A percentile compares a stretch with the other conserved stretches of the same genome.
These are phyloP conservation scores for Chaetomiaceae sp. DNA, from an alignment of 2,329 filamentous ascomycete genomes.

Conservation along the genomic window DNA sequence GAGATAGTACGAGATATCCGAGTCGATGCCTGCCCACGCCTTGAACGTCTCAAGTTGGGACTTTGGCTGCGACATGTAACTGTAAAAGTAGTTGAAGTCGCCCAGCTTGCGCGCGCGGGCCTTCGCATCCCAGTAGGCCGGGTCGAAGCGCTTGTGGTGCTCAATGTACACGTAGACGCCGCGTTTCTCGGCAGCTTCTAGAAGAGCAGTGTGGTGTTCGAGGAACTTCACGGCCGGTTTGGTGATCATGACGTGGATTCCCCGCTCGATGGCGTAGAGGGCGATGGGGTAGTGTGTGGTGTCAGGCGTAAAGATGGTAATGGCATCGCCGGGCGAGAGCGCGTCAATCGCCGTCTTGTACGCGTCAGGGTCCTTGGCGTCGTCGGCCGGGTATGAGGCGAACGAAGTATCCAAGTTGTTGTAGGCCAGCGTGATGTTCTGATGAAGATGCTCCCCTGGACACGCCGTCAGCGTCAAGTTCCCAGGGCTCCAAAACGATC, in stretches of 20 bases:
- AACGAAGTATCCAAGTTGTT: slow-evolving; percentile 85
- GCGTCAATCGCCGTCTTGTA: slow-evolving; percentile 87
- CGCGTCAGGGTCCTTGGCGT: slow-evolving; percentile 66
- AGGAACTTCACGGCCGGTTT: slow-evolving; percentile 89
- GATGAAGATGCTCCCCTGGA: slow-evolving; percentile 70
- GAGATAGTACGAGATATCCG: slow-evolving; percentile 92
- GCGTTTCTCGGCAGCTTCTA: slow-evolving; percentile 64
- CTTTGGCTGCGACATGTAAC: slow-evolving; percentile 92
- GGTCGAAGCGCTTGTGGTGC: slow-evolving; percentile 95
- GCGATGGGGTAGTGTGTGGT: slow-evolving; percentile 90
- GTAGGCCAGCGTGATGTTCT: slow-evolving; percentile 84
- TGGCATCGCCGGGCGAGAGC: slow-evolving; percentile 73
- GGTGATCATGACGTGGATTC: slow-evolving; percentile 86
- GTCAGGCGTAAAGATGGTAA: slow-evolving; percentile 94
- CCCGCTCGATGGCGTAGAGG: slow-evolving; percentile 80
- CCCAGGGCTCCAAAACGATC: not conserved
- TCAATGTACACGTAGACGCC: slow-evolving; percentile 89
- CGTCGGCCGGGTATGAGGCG: slow-evolving; percentile 72
- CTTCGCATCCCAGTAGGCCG: slow-evolving; percentile 82
- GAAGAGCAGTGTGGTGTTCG: slow-evolving; percentile 68
- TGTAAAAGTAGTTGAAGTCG: slow-evolving; percentile 98
- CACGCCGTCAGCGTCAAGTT: slow-evolving; percentile 3
- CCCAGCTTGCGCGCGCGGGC: slow-evolving; percentile 70
- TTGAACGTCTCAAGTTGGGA: slow-evolving; percentile 91
- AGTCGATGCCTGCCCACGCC: slow-evolving; percentile 86